Conservation (phyloP, 1,284 basidiomycete species). For the Malassezia cuniculi region DNA sequence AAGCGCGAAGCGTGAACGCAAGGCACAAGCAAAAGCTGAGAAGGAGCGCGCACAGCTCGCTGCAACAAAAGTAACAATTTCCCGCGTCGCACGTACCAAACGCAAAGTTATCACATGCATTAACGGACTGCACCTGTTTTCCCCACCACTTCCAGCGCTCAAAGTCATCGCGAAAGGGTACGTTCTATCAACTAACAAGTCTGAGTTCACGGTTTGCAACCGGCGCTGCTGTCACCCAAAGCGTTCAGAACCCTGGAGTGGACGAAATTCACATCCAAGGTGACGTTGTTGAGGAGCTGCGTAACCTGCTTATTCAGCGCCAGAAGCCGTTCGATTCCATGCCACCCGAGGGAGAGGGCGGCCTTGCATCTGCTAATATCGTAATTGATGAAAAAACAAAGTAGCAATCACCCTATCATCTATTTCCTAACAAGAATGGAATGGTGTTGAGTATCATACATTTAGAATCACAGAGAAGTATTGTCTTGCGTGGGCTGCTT, state of each 20-base stretch:
- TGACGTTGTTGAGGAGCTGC: conserved; percentile 40
- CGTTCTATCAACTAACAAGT: conserved; percentile 17
- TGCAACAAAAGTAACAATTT: conserved; percentile 28
- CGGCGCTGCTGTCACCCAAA: conserved; percentile 41
- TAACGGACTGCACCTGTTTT: conserved; percentile 35
- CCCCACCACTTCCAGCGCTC: conserved; percentile 37
- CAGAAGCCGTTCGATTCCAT: conserved; percentile 38
- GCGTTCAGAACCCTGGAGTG: conserved; percentile 31
- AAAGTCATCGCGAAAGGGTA: conserved; percentile 41
- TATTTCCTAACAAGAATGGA: too few relatives aligned
- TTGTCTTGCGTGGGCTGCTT: conserved; percentile 16
- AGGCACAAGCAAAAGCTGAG: conserved; percentile 41
- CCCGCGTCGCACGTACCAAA: conserved; percentile 39
- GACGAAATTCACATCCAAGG: conserved; percentile 45
- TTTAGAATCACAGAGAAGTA: conserved; percentile 5
- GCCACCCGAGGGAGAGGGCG: conserved; percentile 30
- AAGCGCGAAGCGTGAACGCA: conserved; percentile 39
- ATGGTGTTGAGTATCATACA: background rate
- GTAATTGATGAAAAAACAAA: conserved; percentile 41
- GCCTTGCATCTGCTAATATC: conserved; percentile 29
- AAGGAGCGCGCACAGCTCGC: conserved; percentile 31
- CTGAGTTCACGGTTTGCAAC: conserved; percentile 39
- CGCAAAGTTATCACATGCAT: conserved; percentile 41
- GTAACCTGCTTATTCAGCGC: conserved; percentile 25
- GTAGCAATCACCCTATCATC: too few relatives aligned